A percentile compares a stretch with the other conserved stretches of the same genome.
Evolutionary conservation across 805 yeast species (phyloP).

Genomic region (Suhomyces kilbournensis): DNA sequence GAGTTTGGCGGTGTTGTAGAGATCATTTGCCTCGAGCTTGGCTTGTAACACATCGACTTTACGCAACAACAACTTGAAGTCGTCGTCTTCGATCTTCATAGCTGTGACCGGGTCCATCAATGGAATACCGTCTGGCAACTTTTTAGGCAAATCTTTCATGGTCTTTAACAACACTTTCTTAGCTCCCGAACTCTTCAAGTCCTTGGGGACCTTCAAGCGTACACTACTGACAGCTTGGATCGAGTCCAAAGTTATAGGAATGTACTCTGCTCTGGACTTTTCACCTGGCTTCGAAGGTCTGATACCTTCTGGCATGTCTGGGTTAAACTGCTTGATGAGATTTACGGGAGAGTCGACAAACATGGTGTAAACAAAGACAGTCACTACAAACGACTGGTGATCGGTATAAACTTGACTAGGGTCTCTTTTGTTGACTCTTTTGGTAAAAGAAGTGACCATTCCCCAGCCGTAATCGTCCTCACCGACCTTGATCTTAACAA

Average conservation of each 20-base stretch:
- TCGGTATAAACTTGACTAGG: slow-evolving; percentile 62
- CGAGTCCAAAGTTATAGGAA: slow-evolving; percentile 82
- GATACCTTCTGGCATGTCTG: slow-evolving; percentile 81
- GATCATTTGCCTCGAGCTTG: slow-evolving; percentile 67
- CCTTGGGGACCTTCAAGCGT: slow-evolving; percentile 76
- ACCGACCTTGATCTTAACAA: slow-evolving; percentile 63
- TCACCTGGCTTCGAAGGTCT: slow-evolving; percentile 79
- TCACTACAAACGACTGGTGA: slow-evolving; percentile 86
- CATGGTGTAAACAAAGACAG: slow-evolving; percentile 76
- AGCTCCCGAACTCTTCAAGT: slow-evolving; percentile 54
- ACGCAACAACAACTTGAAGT: slow-evolving; percentile 65
- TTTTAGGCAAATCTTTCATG: slow-evolving; percentile 71
- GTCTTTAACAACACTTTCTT: slow-evolving; percentile 67
- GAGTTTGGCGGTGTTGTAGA: slow-evolving; percentile 59
- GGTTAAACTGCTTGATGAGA: slow-evolving; percentile 72
- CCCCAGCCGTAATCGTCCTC: slow-evolving; percentile 93
- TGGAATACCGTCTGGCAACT: slow-evolving; percentile 92
- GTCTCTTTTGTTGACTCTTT: slow-evolving; percentile 63
- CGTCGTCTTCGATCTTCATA: slow-evolving; percentile 87
- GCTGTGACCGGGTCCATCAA: slow-evolving; percentile 83
- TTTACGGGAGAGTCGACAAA: slow-evolving; percentile 82
- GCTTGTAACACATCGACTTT: slow-evolving; percentile 82
- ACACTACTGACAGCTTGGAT: slow-evolving; percentile 74
- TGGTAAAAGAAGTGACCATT: slow-evolving; percentile 72
- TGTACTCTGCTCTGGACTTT: slow-evolving; percentile 65